Evolutionary conservation across 495 filamentous ascomycete species (phyloP).

Genomic region (Hapsidospora chrysogenum): DNA sequence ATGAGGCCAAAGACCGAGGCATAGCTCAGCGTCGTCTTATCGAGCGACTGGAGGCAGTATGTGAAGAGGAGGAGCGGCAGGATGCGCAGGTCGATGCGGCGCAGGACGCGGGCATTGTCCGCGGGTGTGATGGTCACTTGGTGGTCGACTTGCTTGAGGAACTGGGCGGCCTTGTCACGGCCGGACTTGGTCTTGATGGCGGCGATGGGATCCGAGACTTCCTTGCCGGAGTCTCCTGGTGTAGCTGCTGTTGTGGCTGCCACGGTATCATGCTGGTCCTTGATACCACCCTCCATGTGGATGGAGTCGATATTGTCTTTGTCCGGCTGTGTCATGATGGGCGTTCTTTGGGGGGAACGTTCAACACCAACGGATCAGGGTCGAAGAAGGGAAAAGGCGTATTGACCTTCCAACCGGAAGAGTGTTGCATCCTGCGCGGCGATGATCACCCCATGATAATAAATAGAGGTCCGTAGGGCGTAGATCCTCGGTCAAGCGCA

Average conservation of each 20-base stretch:
- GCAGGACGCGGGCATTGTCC: constrained; percentile 9
- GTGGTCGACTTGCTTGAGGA: constrained; percentile 19
- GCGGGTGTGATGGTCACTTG: constrained; percentile 23
- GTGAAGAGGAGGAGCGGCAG: constrained; percentile 20
- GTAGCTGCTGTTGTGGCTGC: constrained; percentile 1
- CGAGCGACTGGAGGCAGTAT: constrained; percentile 24
- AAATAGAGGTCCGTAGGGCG: too few species aligned
- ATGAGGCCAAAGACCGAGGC: constrained; percentile 13
- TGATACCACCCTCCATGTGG: too few species aligned
- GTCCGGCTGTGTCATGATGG: too few species aligned
- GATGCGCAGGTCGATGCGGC: constrained; percentile 17
- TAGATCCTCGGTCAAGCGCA: too few species aligned
- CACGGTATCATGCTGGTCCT: too few species aligned
- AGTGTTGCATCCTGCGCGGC: too few species aligned
- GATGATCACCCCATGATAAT: too few species aligned
- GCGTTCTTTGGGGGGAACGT: too few species aligned
- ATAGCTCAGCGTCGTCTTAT: constrained; percentile 23
- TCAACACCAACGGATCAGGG: too few species aligned
- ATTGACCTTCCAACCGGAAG: too few species aligned
- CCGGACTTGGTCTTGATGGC: constrained; percentile 4
- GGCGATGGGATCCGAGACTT: neutral
- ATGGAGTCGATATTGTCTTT: constrained; percentile 14
- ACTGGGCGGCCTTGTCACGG: constrained; percentile 24
- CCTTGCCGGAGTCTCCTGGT: neutral
- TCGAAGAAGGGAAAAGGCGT: too few species aligned